Percentiles rank a stretch among this genome's conserved stretches.
These are phyloP conservation scores for Aspergillus pseudonomiae DNA, from an alignment of 2,329 filamentous ascomycete genomes.

Conservation along the genomic window DNA sequence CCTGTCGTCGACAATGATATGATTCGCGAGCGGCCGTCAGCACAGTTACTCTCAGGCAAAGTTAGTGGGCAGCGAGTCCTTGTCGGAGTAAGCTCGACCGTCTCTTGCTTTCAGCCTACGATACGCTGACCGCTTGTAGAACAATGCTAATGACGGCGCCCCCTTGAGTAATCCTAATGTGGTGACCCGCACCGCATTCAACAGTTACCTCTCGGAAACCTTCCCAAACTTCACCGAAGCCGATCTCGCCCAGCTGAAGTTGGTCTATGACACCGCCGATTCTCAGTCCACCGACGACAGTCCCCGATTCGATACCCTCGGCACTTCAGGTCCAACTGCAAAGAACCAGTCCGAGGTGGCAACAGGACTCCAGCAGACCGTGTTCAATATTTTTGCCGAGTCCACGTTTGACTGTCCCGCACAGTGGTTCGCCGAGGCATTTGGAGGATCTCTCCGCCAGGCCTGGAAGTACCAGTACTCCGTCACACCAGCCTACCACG, in stretches of 20 bases:
- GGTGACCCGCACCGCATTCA: background rate
- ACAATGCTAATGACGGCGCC: background rate
- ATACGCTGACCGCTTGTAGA: background rate
- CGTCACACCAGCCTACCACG: background rate
- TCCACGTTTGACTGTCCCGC: conserved; percentile 59
- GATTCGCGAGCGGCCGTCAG: background rate
- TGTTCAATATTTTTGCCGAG: conserved; percentile 57
- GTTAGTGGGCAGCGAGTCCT: background rate
- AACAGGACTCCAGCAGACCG: conserved; percentile 50
- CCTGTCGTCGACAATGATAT: background rate
- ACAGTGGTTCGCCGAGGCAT: conserved; percentile 60
- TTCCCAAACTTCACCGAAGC: background rate
- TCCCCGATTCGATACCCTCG: background rate
- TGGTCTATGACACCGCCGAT: background rate
- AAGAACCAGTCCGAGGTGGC: background rate
- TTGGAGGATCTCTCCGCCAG: conserved; percentile 31
- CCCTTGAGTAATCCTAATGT: background rate
- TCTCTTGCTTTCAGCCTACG: background rate
- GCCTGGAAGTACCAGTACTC: conserved; percentile 17
- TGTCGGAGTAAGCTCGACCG: background rate
- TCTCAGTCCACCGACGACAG: background rate
- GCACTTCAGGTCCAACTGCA: background rate
- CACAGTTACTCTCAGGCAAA: background rate
- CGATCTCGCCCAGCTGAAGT: background rate
- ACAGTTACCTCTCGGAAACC: background rate